Conservation (phyloP, 225 moss, liverwort and hornwort species). For the Marchantia paleacea region DNA sequence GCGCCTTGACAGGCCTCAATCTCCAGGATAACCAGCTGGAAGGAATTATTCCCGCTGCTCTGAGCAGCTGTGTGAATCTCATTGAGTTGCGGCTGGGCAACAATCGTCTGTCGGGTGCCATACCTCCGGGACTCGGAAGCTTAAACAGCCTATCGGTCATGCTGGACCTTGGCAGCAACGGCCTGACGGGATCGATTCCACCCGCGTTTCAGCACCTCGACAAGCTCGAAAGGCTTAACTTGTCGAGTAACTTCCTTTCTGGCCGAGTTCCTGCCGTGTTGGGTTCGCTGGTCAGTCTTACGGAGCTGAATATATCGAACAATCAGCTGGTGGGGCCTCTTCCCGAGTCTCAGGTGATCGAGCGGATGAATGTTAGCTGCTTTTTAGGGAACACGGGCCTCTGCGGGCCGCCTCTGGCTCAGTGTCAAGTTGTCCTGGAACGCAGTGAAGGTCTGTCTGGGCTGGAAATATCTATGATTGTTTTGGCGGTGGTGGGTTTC, state of each 20-base stretch:
- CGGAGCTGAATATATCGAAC: constrained; percentile 8
- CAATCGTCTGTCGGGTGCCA: constrained; percentile 13
- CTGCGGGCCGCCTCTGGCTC: constrained; percentile 18
- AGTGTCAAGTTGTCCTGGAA: not conserved
- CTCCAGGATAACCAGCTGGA: constrained; percentile 17
- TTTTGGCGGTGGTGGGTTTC: not conserved
- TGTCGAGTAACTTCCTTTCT: constrained; percentile 5
- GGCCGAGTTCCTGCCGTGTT: constrained; percentile 14
- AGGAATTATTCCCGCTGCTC: constrained; percentile 15
- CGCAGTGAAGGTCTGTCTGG: not conserved
- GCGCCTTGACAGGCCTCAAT: not conserved
- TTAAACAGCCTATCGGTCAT: not conserved
- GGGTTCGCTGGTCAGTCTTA: not conserved
- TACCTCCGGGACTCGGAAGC: constrained; percentile 7
- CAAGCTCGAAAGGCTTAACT: not conserved
- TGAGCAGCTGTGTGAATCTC: not conserved
- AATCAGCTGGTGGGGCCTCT: constrained; percentile 15
- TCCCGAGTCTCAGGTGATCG: constrained; percentile 14
- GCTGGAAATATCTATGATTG: constrained; percentile 6
- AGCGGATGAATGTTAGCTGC: constrained; percentile 20
- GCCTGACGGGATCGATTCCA: constrained; percentile 14
- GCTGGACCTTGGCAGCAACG: constrained; percentile 20
- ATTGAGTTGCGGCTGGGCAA: constrained; percentile 8
- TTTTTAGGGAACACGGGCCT: constrained; percentile 14
- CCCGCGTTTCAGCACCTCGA: not conserved